Conservation (phyloP, 1,284 basidiomycete genomes). For the Cystobasidium pallidum region DNA sequence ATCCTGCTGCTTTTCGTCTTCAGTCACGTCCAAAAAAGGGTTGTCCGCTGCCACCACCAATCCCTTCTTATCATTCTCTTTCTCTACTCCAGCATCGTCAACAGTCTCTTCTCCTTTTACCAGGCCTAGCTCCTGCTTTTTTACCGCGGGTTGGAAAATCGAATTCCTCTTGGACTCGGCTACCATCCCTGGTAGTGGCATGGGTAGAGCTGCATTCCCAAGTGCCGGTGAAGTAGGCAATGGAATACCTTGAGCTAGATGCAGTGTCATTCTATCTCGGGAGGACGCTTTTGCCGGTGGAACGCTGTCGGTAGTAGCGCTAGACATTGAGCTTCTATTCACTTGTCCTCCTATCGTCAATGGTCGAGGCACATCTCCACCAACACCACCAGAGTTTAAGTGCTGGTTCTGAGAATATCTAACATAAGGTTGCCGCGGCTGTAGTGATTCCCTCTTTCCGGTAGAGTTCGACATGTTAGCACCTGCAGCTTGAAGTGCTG, state of each 20-base stretch:
- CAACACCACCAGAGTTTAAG: conserved; percentile 5
- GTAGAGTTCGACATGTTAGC: neutral
- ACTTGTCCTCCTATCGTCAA: neutral
- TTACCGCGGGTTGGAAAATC: neutral
- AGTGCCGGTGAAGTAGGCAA: conserved; percentile 11
- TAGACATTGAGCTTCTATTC: neutral
- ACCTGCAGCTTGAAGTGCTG: neutral
- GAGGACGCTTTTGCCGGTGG: neutral
- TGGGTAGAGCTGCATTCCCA: conserved; percentile 10
- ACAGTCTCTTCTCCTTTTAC: too few species aligned
- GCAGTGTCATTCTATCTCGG: neutral
- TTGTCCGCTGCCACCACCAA: neutral
- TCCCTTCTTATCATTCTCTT: neutral
- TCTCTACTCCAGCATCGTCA: neutral
- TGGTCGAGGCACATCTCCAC: neutral
- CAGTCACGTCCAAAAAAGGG: conserved; percentile 3
- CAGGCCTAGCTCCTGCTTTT: too few species aligned
- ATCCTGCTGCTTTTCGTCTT: neutral
- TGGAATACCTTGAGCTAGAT: conserved; percentile 8
- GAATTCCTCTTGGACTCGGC: neutral
- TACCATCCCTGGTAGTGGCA: conserved; percentile 14
- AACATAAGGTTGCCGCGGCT: neutral
- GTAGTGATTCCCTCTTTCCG: neutral
- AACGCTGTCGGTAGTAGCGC: too few species aligned
- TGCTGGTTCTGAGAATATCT: neutral